These are phyloP conservation scores for Peronospora belbahrii DNA, from an alignment of 352 stramenopile genomes.

Conservation along the genomic window DNA sequence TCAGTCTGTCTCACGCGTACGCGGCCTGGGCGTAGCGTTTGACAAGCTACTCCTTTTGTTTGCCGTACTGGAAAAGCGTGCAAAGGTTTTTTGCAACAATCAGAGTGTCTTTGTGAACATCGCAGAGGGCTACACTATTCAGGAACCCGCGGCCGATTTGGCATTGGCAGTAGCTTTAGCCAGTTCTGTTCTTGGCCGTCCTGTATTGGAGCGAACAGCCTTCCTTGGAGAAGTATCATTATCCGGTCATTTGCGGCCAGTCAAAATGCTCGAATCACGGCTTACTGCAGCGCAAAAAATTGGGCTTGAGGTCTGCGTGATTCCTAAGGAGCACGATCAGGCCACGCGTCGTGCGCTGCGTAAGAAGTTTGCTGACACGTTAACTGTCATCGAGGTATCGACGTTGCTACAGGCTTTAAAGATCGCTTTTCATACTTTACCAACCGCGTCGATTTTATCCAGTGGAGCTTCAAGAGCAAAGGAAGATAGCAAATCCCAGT, in stretches of 20 bases:
- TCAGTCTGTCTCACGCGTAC: constrained; percentile 50
- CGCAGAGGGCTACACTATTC: constrained; percentile 75
- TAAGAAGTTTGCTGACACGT: constrained; percentile 43
- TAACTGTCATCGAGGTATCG: constrained; percentile 54
- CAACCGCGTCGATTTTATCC: constrained; percentile 13
- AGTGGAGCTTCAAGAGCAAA: constrained; percentile 1
- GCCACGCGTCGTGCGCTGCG: constrained; percentile 35
- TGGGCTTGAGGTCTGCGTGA: constrained; percentile 62
- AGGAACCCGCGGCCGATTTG: constrained; percentile 72
- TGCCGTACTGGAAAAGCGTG: constrained; percentile 93
- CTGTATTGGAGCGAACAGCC: constrained; percentile 45
- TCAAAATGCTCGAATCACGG: constrained; percentile 78
- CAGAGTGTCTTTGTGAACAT: constrained; percentile 85
- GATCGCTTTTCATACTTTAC: constrained; percentile 35
- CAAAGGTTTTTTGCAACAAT: constrained; percentile 59
- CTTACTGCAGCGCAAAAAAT: constrained; percentile 76
- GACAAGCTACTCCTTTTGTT: constrained; percentile 92
- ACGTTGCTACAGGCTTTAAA: constrained; percentile 62
- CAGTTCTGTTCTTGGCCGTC: constrained; percentile 51
- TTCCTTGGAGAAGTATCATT: constrained; percentile 77
- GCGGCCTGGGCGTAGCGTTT: constrained; percentile 67
- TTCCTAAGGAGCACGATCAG: constrained; percentile 46
- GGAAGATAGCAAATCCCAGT: constrained; percentile 15
- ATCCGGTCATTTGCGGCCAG: constrained; percentile 68
- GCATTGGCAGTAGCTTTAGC: constrained; percentile 68